Conservation (phyloP, 805 yeast species). For the Yamadazyma laniorum region DNA sequence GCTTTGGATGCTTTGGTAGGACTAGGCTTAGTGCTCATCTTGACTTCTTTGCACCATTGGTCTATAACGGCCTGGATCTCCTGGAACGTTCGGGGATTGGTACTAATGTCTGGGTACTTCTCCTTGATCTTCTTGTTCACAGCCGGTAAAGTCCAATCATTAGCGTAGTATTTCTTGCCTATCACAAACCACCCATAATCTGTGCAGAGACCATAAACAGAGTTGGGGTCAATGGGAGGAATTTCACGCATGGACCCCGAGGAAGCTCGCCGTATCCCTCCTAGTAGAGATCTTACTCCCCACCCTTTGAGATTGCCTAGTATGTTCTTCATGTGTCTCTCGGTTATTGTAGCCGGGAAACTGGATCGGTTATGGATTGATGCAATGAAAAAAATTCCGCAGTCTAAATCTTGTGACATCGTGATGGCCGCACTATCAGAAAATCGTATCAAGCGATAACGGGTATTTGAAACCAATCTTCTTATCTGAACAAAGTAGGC, state of each 20-base stretch:
- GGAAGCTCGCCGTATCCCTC: no score
- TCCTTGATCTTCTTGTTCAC: slow-evolving; percentile 12
- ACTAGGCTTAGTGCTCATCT: slow-evolving; percentile 7
- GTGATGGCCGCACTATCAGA: neutral
- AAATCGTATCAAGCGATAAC: slow-evolving; percentile 2
- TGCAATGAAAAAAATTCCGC: no score
- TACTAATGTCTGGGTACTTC: slow-evolving; percentile 14
- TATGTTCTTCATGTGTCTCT: no score
- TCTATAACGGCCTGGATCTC: slow-evolving; percentile 16
- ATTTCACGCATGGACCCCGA: no score
- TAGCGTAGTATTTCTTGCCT: slow-evolving; percentile 16
- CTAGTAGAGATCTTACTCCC: no score
- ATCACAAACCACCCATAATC: slow-evolving; percentile 22
- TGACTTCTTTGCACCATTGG: slow-evolving; percentile 14
- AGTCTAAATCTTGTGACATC: no score
- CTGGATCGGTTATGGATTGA: no score
- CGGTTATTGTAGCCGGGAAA: no score
- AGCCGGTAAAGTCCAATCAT: slow-evolving; percentile 18
- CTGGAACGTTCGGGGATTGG: slow-evolving; percentile 2
- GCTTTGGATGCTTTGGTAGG: slow-evolving; percentile 8
- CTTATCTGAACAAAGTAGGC: no score
- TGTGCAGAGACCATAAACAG: slow-evolving; percentile 15
- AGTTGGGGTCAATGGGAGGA: slow-evolving; percentile 11
- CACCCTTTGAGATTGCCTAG: no score
- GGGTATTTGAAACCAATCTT: neutral